Evolutionary conservation across 139 green algal species (phyloP), one percentile per base, ranked within the genome.

Genomic region (Nannochloris sp.): DNA sequence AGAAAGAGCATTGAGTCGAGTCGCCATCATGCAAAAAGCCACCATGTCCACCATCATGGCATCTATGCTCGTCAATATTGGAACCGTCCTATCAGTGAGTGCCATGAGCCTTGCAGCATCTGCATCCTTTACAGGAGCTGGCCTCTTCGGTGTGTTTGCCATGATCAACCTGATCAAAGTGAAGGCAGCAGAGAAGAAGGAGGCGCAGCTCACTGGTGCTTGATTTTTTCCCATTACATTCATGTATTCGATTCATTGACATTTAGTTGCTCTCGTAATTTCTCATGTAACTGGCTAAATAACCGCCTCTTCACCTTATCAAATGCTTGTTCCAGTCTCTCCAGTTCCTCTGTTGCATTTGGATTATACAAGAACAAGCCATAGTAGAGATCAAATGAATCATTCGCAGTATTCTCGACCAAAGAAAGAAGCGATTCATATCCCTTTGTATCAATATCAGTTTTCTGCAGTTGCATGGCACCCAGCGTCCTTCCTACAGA

Each of bases 331-430:
- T 94, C 89, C 53, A 96, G 74, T 6, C 69, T 65, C 26, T 91
- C 71, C 55, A 96, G 74, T 73, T 91, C 78, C 48, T 87, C 77
- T 1, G 82, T 89, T 6, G 87, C 82, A 69, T 83, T 91, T 73
- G 83, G 75, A 23, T 66, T 66, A 13, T 66, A 68, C 85, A 99
- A 90, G 78, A 99, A 99, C 13, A 99, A 87, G 29, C 93, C 93
- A 72, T 99, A 99, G 86, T 99, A 99, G 6, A 99, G 86, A 49
- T 99, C 93, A 68, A 99, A 99, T 4, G 87, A 96, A 79, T 99
- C 93, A 56, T 95, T 83, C 29, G 69, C 75, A 26, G 93, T 99
- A 79, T 98, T 97, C 59, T 96, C 80, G n/a, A 98, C 90, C 59
- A 99, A 82, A 53, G 81, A 81, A 0, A 97, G 78, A 59, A 99